phyloP scores from a whole-genome alignment of 2,329 filamentous ascomycete genomes.

The Pseudocercospora pini-densiflorae region DNA sequence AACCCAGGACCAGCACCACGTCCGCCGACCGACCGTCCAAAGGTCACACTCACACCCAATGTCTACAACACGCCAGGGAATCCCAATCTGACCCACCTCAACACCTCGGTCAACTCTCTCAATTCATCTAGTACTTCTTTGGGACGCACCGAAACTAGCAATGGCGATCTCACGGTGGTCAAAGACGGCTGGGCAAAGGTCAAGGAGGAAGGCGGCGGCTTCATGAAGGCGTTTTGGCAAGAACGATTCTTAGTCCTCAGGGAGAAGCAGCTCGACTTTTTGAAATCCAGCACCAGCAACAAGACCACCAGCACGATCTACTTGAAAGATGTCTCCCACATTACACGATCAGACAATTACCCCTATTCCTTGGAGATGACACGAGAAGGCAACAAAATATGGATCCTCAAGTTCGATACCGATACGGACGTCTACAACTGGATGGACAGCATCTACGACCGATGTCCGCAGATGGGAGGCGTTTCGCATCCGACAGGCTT shows the following conservation, averaged over 20 bases:
- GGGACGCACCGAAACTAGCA: conserved; percentile 46
- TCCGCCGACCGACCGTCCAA: conserved; percentile 80
- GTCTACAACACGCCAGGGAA: conserved; percentile 73
- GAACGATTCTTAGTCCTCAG: conserved; percentile 90
- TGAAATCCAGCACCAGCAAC: conserved; percentile 81
- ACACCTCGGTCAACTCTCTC: conserved; percentile 42
- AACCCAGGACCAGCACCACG: conserved; percentile 94
- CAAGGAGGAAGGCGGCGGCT: conserved; percentile 85
- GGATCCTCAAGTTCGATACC: conserved; percentile 91
- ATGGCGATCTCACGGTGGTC: conserved; percentile 46
- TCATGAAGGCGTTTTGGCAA: conserved; percentile 68
- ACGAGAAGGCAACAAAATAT: conserved; percentile 80
- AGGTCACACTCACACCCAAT: conserved; percentile 75
- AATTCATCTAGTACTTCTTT: conserved; percentile 46
- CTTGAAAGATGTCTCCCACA: conserved; percentile 85
- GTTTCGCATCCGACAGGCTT: conserved; percentile 99
- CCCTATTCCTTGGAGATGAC: conserved; percentile 95
- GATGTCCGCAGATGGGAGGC: conserved; percentile 95
- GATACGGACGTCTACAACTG: conserved; percentile 98
- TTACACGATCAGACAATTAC: conserved; percentile 87
- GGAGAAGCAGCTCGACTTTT: conserved; percentile 91
- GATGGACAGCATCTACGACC: conserved; percentile 97
- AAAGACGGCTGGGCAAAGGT: conserved; percentile 77
- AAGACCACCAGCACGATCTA: conserved; percentile 86
- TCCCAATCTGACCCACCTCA: conserved; percentile 56